Evolutionary conservation across 2,329 filamentous ascomycete genomes (phyloP).

Genomic region (Stylonectria norvegica): DNA sequence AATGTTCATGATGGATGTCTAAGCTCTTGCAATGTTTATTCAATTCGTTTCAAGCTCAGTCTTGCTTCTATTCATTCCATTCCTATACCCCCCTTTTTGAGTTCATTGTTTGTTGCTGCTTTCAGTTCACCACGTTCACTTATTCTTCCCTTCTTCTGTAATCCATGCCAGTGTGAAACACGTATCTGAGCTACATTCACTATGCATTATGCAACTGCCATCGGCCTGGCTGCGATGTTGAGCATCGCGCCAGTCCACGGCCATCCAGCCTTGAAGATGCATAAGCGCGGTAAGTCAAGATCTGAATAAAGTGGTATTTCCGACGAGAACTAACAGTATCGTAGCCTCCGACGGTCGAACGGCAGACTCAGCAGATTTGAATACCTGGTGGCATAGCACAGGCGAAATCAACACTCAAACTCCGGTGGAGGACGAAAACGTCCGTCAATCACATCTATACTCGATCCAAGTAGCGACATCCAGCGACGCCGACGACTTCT

Average conservation of each 20-base stretch:
- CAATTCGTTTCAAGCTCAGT: not conserved
- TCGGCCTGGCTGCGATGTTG: not conserved
- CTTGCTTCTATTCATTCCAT: not conserved
- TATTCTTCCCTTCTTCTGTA: not conserved
- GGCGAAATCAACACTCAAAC: constrained; percentile 15
- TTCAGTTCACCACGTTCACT: not conserved
- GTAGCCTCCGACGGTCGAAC: not conserved
- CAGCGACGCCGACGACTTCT: constrained; percentile 5
- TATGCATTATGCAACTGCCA: no score
- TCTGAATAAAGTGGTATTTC: not conserved
- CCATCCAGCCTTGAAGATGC: not conserved
- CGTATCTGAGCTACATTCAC: not conserved
- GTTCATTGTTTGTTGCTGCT: not conserved
- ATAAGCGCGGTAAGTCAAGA: not conserved
- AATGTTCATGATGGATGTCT: no score
- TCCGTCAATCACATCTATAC: constrained; percentile 18
- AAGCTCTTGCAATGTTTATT: no score
- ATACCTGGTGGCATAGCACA: constrained; percentile 19
- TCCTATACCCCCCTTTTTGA: not conserved
- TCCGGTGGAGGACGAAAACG: constrained; percentile 11
- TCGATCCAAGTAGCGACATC: constrained; percentile 10
- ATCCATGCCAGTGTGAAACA: not conserved
- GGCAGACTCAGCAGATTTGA: constrained; percentile 3
- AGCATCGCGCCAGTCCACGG: not conserved
- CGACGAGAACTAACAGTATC: not conserved